phyloP scores from a whole-genome alignment of 2,329 filamentous ascomycete species.

The Cladosporium sp. region DNA sequence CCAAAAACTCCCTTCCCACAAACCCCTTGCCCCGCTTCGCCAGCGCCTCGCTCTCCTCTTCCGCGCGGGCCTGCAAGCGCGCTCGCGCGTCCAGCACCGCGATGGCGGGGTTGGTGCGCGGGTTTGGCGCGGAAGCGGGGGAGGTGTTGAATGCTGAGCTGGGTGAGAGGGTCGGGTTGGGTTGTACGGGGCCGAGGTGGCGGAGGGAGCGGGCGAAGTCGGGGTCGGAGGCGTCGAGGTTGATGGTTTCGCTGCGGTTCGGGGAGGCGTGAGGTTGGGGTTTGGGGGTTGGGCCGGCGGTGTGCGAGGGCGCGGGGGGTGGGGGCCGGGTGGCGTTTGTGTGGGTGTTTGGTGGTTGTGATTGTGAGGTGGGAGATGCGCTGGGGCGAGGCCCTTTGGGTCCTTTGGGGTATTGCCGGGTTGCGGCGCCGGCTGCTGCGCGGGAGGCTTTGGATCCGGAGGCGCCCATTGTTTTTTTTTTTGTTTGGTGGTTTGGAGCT shows the following conservation, averaged over 20 bases:
- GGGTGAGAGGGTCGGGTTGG: constrained; percentile 53
- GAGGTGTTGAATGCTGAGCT: constrained; percentile 46
- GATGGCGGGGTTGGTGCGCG: constrained; percentile 51
- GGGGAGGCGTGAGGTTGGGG: constrained; percentile 37
- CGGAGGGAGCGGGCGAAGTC: constrained; percentile 78
- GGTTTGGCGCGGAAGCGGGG: constrained; percentile 35
- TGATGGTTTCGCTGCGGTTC: constrained; percentile 46
- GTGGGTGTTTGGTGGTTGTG: constrained; percentile 20
- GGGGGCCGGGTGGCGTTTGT: constrained; percentile 23
- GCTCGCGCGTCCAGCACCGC: constrained; percentile 50
- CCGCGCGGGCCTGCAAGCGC: constrained; percentile 48
- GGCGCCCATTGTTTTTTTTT: constrained; percentile 49
- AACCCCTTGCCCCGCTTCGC: background rate
- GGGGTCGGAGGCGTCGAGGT: constrained; percentile 58
- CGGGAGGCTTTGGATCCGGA: constrained; percentile 54
- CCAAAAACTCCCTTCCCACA: constrained; percentile 41
- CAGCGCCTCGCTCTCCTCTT: constrained; percentile 46
- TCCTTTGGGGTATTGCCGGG: constrained; percentile 54
- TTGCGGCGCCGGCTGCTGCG: constrained; percentile 47
- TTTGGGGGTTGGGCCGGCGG: constrained; percentile 38
- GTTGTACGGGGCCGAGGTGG: constrained; percentile 54
- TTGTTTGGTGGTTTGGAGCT: too few species aligned
- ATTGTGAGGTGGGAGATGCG: constrained; percentile 21
- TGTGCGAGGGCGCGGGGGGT: constrained; percentile 26
- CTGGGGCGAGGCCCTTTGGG: constrained; percentile 22